Evolutionary conservation across 352 stramenopile species (phyloP), one percentile per base, ranked within the genome.

Genomic region (Phytophthora fragariae): DNA sequence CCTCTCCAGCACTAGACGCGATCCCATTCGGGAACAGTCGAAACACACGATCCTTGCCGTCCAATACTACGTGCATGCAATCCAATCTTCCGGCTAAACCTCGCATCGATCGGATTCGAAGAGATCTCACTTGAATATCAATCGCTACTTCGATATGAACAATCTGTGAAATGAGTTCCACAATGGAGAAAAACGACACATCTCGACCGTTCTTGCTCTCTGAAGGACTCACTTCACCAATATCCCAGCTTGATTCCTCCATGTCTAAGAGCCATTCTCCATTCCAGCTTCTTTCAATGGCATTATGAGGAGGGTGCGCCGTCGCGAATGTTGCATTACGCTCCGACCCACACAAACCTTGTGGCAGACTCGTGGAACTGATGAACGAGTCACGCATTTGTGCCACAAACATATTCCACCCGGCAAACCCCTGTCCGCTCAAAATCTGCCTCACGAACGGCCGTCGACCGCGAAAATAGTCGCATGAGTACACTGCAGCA

Each of bases 321-420:
- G 33, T 49, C 2, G 15, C 24, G 35, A 75, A 73, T 19, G 39
- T 65, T 12, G 27, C 21, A 2, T 57, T 53, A 14, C 12, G 55
- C 33, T 67, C 41, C 19, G 24, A 12, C 17, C 29, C 31, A 5
- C 15, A 33, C 9, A 60, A 44, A 21, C 33, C 27, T 21, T 29
- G 15, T 5, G 62, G 52, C 15, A 70, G 57, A 6, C 35, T 70
- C 5, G 65, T 65, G 15, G 63, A 61, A 1, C 66, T 58, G 29
- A 93, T 82, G 62, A 85, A 93, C 41, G 74, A 70, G n/a, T 93
- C 86, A 15, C 86, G 84, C 73, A 93, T 84, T 53, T 92, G 82
- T 2, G 86, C 83, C 6, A 93, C 84, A 19, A 91, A 92, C 21
- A 65, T 35, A 7, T 57, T 80, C 86, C 86, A 93, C 3, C 86